Base-by-base conservation (phyloP, 1,284 basidiomycete genomes). In the Xerocomus minutiporus region DNA sequence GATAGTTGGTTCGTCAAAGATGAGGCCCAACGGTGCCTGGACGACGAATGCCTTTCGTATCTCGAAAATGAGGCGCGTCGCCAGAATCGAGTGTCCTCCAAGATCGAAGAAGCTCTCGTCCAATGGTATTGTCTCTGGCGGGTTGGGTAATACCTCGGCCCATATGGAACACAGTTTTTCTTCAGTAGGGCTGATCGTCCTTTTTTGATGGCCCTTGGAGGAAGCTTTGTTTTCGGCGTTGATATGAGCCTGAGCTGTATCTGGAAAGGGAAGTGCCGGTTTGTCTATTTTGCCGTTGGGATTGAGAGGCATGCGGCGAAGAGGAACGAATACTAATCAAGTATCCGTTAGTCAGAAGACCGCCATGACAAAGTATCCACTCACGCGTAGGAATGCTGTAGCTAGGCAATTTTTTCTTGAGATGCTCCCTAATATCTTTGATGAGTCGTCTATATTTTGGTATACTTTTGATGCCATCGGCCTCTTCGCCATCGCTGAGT, bases 201-300 rank as follows among this genome's bases (percentile, higher is more conserved):
- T 74, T 2, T 69, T 58, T 5, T 66, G 56, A 29, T 66, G 57
- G 25, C 59, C 61, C 17, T 64, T 56, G 11, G 59, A 61, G 57
- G 54, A 48, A 7, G 66, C 63, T 57, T 63, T 73, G 53, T 58
- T 73, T 61, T 71, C 66, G 8, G 65, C 56, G 13, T 75, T 61
- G 25, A 74, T 63, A 20, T 78, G 77, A 4, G 82, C 82, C 52
- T 93, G 85, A 3, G 88, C 91, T 1, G 97, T 99, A 72, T 99
- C 97, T 2, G 97, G 97, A 88, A 99, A 99, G 13, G 97, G 97
- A 47, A 99, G 82, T 0, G 93, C 92, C 0, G 97, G 96, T 71
- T 99, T 99, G 78, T 99, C 97, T 68, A 99, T 90, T 75, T 99
- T 99, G 57, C 97, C 97, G 69, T 99, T 99, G 4, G 97, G 97